These are phyloP conservation scores for Fusarium torulosum DNA, from an alignment of 2,329 filamentous ascomycete species.

Conservation along the genomic window DNA sequence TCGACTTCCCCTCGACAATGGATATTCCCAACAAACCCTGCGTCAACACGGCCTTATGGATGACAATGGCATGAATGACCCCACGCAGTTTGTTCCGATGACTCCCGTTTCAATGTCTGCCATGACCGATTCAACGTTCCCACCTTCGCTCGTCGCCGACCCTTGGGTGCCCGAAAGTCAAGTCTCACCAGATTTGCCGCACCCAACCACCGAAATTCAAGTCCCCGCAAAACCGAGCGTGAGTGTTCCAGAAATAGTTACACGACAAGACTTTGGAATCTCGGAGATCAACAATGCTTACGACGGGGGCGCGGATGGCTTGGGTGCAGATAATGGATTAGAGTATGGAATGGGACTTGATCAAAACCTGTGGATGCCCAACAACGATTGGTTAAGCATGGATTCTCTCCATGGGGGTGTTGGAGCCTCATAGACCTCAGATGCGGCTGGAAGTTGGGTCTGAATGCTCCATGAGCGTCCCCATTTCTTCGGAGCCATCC, in stretches of 20 bases:
- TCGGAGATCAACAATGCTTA: conserved; percentile 65
- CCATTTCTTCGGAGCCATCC: conserved; percentile 29
- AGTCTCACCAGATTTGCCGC: conserved; percentile 44
- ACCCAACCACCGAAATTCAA: conserved; percentile 38
- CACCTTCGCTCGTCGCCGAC: conserved; percentile 50
- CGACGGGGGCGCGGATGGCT: conserved; percentile 61
- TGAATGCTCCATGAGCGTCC: background rate
- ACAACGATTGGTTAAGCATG: conserved; percentile 50
- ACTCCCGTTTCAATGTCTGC: conserved; percentile 34
- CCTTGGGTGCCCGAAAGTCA: conserved; percentile 50
- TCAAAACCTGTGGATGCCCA: conserved; percentile 53
- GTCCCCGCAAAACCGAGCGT: conserved; percentile 28
- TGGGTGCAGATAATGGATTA: conserved; percentile 60
- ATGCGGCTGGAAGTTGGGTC: conserved; percentile 13
- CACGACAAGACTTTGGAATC: conserved; percentile 50
- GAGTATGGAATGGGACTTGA: conserved; percentile 59
- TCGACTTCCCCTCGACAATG: conserved; percentile 38
- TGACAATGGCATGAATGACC: conserved; percentile 48
- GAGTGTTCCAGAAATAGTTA: conserved; percentile 39
- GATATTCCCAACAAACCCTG: conserved; percentile 42
- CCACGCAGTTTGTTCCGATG: conserved; percentile 36
- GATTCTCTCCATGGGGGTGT: conserved; percentile 52
- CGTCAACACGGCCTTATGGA: conserved; percentile 45
- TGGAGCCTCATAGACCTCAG: conserved; percentile 40
- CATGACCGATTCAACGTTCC: conserved; percentile 50